Evolutionary conservation across 2,329 filamentous ascomycete species (phyloP), one percentile per base, ranked within the genome.

Genomic region (Thermomyces lanuginosus): DNA sequence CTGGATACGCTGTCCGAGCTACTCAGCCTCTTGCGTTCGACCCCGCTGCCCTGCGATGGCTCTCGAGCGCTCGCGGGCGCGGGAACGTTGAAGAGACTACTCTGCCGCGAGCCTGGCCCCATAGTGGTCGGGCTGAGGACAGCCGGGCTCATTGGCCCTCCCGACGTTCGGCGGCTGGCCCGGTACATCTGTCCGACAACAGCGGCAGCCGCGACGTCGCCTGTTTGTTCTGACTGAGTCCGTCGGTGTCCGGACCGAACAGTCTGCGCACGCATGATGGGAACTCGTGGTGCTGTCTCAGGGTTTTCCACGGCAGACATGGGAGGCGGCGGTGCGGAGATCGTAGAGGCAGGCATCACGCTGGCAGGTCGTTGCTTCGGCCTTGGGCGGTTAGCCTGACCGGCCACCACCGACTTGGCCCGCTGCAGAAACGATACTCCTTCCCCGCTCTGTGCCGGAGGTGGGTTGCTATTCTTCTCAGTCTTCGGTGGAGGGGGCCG

Each of bases 101-200:
- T 54, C 29, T 56, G 51, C 5, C 51, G 49, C 3, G 49, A 53
- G n/a, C 48, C 49, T 18, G 49, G 49, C 5, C 49, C 50, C 36
- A 56, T 46, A 4, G 48, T 31, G 10, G 51, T 74, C 56, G 41
- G 71, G n/a, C n/a, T n/a, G n/a, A n/a, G n/a, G n/a, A n/a, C n/a
- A n/a, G n/a, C n/a, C n/a, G n/a, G n/a, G 56, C 50, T 71, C 61
- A 58, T 57, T 32, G 46, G 63, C 12, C 76, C 67, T 8, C 52
- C 49, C 5, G 56, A 56, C 24, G 52, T 51, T 11, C 53, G 43
- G 16, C 45, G 37, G 12, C 42, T 39, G n/a, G 33, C 76, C 44
- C 75, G 76, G 58, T 91, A 91, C 78, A 92, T 92, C 51, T 84
- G 83, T 42, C 80, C 81, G 25, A 92, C 76, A 16, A 92, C 69